Conservation (phyloP, 2,329 filamentous ascomycete genomes). For the Mycocentrospora acerina region DNA sequence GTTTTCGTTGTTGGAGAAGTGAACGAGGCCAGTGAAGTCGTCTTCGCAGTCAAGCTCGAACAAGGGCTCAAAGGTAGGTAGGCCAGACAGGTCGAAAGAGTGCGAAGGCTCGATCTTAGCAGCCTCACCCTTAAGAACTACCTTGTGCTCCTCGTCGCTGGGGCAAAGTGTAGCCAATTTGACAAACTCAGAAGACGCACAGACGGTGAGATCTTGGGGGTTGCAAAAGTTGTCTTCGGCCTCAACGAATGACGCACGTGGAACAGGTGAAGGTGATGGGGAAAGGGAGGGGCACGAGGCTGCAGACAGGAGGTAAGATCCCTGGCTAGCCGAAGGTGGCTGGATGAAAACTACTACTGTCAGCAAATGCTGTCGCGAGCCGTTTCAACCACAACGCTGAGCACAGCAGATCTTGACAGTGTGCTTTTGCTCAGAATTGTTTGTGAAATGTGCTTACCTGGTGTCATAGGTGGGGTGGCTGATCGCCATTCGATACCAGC, state of each 20-base stretch:
- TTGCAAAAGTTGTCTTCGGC: conserved; percentile 85
- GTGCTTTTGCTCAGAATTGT: neutral
- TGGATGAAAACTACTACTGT: conserved; percentile 62
- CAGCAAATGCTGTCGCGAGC: conserved; percentile 16
- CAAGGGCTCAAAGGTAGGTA: conserved; percentile 79
- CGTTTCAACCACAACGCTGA: conserved; percentile 1
- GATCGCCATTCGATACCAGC: conserved; percentile 74
- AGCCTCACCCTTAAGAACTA: conserved; percentile 51
- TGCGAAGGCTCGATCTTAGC: conserved; percentile 36
- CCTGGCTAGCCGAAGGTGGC: conserved; percentile 64
- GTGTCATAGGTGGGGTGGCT: conserved; percentile 83
- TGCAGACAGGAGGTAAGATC: conserved; percentile 71
- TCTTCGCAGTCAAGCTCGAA: conserved; percentile 91
- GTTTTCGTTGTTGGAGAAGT: conserved; percentile 63
- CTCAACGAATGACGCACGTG: conserved; percentile 67
- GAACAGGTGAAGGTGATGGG: conserved; percentile 79
- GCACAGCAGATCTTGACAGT: neutral
- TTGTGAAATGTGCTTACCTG: conserved; percentile 63
- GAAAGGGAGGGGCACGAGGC: conserved; percentile 80
- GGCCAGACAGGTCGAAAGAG: conserved; percentile 52
- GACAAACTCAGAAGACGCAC: conserved; percentile 63
- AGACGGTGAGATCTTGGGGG: conserved; percentile 82
- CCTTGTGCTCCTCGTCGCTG: conserved; percentile 63
- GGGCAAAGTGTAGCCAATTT: conserved; percentile 62
- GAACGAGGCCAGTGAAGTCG: conserved; percentile 76